Percentiles rank a stretch among this genome's conserved stretches.
Evolutionary conservation across 192 early-diverging fungal genomes (phyloP).

Genomic region (Linnemannia exigua): DNA sequence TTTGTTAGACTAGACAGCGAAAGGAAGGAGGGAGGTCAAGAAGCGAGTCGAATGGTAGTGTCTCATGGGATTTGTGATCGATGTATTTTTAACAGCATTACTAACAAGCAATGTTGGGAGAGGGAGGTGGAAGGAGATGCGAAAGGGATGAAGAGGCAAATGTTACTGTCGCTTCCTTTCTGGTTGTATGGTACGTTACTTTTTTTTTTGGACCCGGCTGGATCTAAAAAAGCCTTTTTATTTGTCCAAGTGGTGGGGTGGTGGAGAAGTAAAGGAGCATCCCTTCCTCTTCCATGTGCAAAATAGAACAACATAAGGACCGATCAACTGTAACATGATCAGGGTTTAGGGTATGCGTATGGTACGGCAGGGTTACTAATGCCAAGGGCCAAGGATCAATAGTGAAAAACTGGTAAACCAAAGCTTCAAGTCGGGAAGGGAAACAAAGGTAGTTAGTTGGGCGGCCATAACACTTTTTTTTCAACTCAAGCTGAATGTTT

Average conservation of each 20-base stretch:
- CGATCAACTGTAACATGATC: constrained; percentile 8
- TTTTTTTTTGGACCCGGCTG: constrained; percentile 2
- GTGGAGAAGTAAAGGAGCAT: neutral
- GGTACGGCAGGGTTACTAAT: neutral
- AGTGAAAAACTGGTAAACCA: neutral
- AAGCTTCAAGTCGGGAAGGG: neutral
- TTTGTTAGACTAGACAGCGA: neutral
- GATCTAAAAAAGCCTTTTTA: neutral
- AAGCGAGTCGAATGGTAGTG: no score
- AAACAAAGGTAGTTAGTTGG: neutral
- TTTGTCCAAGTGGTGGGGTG: neutral
- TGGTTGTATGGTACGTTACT: neutral
- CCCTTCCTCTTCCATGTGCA: neutral
- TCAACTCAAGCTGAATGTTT: neutral
- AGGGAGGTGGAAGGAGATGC: neutral
- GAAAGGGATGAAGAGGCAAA: neutral
- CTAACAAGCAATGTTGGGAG: neutral
- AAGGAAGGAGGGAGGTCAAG: no score
- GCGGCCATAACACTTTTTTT: neutral
- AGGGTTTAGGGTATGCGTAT: neutral
- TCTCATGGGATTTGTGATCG: no score
- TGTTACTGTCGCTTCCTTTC: neutral
- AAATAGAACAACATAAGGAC: neutral
- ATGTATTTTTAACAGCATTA: neutral
- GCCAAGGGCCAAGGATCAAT: no score